Base-by-base conservation (phyloP, 176 grass and related monocot genomes). In the Dactylis glomerata region DNA sequence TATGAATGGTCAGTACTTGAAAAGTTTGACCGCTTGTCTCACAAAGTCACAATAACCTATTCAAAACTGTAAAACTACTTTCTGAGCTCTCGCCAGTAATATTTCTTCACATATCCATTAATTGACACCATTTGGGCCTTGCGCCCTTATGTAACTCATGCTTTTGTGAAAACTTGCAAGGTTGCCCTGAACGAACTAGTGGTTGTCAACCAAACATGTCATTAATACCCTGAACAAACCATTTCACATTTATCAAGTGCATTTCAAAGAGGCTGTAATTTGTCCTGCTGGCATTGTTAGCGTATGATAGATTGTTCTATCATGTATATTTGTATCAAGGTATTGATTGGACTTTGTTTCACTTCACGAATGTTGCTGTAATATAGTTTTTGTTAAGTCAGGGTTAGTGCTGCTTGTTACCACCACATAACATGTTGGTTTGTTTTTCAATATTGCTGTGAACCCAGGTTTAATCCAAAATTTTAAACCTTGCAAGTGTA, bases 261-360 rank as follows among this genome's bases (percentile, higher is more conserved):
- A 52, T 38, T 67, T 42, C n/a, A 4, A 46, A 74, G 13, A 69
- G 51, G 8, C 31, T 54, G 20, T 22, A 54, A 31, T 59, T 46
- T 57, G 1, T 67, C 76, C n/a, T 61, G 26, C 61, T 61, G 74
- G 14, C 51, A 58, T 38, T 78, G 7, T 30, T 87, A 73, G 80
- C 46, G 33, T 72, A 55, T 37, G 47, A 65, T 90, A 12, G 27
- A 79, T 68, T 81, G 6, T 55, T 19, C 2, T 23, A 10, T 68
- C 58, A 69, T 80, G 40, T 67, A 32, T 49, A 20, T 79, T 83
- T 83, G 30, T 71, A 68, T 87, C 3, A 36, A 36, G n/a, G 61
- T 84, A 56, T 63, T 80, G 8, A 19, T 64, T 81, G 41, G 36
- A 34, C 72, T 61, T 68, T 20, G 70, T 91, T 63, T 86, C 40